These are phyloP conservation scores for Canna indica DNA, from an alignment of 176 grass and related monocot species.

Conservation along the genomic window DNA sequence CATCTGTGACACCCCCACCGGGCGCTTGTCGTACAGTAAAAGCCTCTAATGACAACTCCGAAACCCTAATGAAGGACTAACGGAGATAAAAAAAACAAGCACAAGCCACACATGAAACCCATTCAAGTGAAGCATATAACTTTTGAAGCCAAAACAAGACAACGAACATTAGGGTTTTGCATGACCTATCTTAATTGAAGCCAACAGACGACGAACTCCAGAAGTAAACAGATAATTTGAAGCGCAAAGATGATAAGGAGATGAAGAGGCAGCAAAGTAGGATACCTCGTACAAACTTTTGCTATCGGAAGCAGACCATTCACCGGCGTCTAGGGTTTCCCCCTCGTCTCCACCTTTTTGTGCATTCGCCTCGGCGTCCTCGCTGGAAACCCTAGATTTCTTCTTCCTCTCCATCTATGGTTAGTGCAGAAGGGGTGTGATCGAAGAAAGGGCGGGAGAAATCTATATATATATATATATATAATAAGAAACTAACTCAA, in stretches of 20 bases:
- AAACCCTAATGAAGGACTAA: background rate
- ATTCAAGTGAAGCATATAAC: too few species aligned
- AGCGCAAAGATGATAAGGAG: background rate
- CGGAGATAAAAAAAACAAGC: too few species aligned
- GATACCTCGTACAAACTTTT: slow-evolving; percentile 91
- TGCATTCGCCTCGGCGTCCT: slow-evolving; percentile 4
- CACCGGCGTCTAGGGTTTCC: slow-evolving; percentile 1
- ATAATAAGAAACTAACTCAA: too few species aligned
- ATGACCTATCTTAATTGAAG: background rate
- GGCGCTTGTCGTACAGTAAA: background rate
- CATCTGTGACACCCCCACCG: background rate
- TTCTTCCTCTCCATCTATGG: slow-evolving; percentile 38
- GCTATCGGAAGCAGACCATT: background rate
- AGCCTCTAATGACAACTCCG: background rate
- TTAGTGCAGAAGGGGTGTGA: too few species aligned
- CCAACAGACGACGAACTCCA: background rate
- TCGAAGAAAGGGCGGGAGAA: too few species aligned
- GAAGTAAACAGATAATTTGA: too few species aligned
- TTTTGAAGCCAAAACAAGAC: background rate
- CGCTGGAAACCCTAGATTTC: slow-evolving; percentile 45
- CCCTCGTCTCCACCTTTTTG: background rate
- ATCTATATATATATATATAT: too few species aligned
- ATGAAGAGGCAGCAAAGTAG: background rate
- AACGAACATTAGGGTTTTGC: background rate
- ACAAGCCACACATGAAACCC: too few species aligned